A percentile compares a stretch with the other conserved stretches of the same genome.
Evolutionary conservation across 495 filamentous ascomycete genomes (phyloP).

Genomic region (Podospora bellae-mahoneyi): DNA sequence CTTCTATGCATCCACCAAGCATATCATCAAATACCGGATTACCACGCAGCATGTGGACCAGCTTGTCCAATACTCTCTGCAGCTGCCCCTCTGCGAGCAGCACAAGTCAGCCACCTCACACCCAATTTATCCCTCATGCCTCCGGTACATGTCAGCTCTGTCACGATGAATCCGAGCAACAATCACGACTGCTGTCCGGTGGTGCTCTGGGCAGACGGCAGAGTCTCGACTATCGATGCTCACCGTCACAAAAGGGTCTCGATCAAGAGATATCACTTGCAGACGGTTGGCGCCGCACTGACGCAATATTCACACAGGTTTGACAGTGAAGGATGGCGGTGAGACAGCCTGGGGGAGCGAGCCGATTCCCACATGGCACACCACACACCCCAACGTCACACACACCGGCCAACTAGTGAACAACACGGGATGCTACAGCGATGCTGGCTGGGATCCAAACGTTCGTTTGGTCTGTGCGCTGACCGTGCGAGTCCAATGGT

Average conservation of each 20-base stretch:
- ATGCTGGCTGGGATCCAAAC: background rate
- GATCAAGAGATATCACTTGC: background rate
- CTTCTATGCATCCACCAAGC: background rate
- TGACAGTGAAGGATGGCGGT: constrained; percentile 9
- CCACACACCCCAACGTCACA: background rate
- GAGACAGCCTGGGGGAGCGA: constrained; percentile 1
- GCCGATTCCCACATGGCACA: constrained; percentile 11
- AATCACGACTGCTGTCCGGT: background rate
- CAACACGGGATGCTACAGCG: constrained; percentile 9
- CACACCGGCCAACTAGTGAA: background rate
- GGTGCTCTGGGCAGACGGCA: background rate
- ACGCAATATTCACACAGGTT: constrained; percentile 12
- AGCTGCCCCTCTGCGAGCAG: constrained; percentile 1
- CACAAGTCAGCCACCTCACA: constrained; percentile 1
- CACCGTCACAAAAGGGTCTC: background rate
- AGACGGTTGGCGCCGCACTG: constrained; percentile 15
- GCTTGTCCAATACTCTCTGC: background rate
- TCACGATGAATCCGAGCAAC: background rate
- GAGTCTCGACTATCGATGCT: background rate
- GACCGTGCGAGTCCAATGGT: constrained; percentile 16
- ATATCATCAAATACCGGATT: constrained; percentile 1
- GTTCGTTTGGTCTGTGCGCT: constrained; percentile 11
- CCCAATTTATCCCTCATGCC: background rate
- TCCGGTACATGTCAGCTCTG: background rate
- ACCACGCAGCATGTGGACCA: background rate